phyloP scores from a whole-genome alignment of 352 stramenopile genomes.

The Globisporangium megalacanthum region DNA sequence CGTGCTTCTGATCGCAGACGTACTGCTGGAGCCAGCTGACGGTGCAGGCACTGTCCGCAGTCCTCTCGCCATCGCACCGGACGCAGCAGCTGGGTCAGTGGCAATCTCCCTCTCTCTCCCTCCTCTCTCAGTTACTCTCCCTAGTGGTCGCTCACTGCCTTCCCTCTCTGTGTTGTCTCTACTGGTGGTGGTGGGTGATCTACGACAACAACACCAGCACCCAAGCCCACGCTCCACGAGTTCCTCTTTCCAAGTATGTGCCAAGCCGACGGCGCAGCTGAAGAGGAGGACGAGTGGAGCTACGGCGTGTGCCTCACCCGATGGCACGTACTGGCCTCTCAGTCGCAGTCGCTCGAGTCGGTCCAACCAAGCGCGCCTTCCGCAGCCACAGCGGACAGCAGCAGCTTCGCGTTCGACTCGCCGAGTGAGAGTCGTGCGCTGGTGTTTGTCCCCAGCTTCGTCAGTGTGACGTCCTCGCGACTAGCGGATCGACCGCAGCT shows the following conservation, averaged over 20 bases:
- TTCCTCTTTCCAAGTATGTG: constrained; percentile 26
- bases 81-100: constrained; percentile 9
- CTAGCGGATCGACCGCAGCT: constrained; percentile 19
- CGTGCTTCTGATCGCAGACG: constrained; percentile 15
- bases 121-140: not conserved
- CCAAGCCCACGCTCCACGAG: constrained; percentile 29
- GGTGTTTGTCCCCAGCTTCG: constrained; percentile 8
- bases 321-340: not conserved
- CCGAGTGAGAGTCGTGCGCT: not conserved
- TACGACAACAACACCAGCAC: constrained; percentile 10
- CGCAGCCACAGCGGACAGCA: not conserved
- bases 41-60: constrained; percentile 1
- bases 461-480: constrained; percentile 14
- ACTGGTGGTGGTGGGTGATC: no score
- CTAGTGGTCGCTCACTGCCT: no score
- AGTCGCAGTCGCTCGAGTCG: not conserved
- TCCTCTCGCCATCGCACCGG: constrained; percentile 23
- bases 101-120: not conserved
- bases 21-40: constrained; percentile 37
- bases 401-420: constrained; percentile 7
- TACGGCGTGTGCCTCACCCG: constrained; percentile 34
- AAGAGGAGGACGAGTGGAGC: constrained; percentile 3
- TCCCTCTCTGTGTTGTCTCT: not conserved
- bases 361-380: not conserved
- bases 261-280: not conserved